Conservation (phyloP, 2,329 filamentous ascomycete species). For the Penicillium paneum region DNA sequence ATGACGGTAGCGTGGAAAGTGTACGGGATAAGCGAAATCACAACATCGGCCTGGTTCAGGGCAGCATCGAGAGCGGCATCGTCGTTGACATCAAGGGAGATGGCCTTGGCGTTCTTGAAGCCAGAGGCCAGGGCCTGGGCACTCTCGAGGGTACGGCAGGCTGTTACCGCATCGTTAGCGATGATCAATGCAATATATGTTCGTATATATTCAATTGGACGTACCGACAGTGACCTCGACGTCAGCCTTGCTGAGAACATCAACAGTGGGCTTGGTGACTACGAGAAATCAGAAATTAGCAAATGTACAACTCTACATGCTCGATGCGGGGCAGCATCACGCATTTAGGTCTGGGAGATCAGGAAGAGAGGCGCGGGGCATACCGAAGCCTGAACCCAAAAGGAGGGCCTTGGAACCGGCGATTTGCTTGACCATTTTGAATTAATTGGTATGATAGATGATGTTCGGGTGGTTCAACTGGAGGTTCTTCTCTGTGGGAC, state of each 20-base stretch:
- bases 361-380: constrained; percentile 3
- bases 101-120: constrained; percentile 68
- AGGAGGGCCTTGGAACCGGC: constrained; percentile 41
- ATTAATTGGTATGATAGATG: constrained; percentile 16
- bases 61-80: constrained; percentile 73
- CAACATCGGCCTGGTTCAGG: constrained; percentile 74
- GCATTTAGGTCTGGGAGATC: neutral
- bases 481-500: neutral
- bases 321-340: constrained; percentile 20
- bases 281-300: constrained; percentile 12
- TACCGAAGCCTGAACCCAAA: constrained; percentile 40
- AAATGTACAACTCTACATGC: constrained; percentile 3
- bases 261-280: constrained; percentile 63
- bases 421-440: constrained; percentile 37
- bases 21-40: constrained; percentile 85
- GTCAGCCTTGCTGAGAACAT: constrained; percentile 60
- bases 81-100: constrained; percentile 81
- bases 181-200: neutral
- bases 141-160: constrained; percentile 75
- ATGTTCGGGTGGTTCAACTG: constrained; percentile 11
- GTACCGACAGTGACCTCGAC: constrained; percentile 64
- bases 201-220: constrained; percentile 23
- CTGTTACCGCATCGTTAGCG: constrained; percentile 41
- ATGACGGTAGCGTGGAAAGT: constrained; percentile 85
- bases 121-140: constrained; percentile 72